Conservation (phyloP, 129 eudicot species). For the Escallonia rubra region DNA sequence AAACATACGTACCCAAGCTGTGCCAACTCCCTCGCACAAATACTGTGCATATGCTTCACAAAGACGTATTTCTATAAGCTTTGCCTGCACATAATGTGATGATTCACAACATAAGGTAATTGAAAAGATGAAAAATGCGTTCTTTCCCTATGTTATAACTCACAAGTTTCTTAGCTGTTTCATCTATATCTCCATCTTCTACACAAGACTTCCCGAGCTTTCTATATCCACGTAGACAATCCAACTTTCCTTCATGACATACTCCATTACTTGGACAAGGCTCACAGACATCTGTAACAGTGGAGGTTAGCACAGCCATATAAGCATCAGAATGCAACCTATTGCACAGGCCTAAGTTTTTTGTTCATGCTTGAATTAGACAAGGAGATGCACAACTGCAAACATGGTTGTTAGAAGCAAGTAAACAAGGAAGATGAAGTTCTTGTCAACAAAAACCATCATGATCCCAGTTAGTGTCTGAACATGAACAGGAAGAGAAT, state of each 20-base stretch:
- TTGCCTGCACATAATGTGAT: conserved; percentile 46
- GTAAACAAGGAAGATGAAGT: too few relatives aligned
- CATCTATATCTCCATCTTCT: conserved; percentile 75
- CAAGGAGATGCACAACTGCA: too few relatives aligned
- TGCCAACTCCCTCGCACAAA: conserved; percentile 56
- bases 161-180: conserved; percentile 75
- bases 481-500: too few relatives aligned
- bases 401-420: too few relatives aligned
- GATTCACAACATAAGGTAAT: conserved; percentile 19
- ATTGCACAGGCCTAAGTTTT: too few relatives aligned
- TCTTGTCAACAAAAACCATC: too few relatives aligned
- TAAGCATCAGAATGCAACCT: too few relatives aligned
- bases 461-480: too few relatives aligned
- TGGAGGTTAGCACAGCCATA: neutral
- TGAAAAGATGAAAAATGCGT: conserved; percentile 13
- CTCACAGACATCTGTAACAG: conserved; percentile 61
- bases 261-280: conserved; percentile 89
- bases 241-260: conserved; percentile 72
- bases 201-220: conserved; percentile 68
- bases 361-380: too few relatives aligned
- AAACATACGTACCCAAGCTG: conserved; percentile 60
- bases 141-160: conserved; percentile 21
- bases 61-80: conserved; percentile 50
- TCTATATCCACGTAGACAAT: conserved; percentile 62
- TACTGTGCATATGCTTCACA: conserved; percentile 67